Percentiles rank a stretch among this genome's conserved stretches.
Evolutionary conservation across 495 filamentous ascomycete species (phyloP).

Genomic region (Trichoderma reesei): DNA sequence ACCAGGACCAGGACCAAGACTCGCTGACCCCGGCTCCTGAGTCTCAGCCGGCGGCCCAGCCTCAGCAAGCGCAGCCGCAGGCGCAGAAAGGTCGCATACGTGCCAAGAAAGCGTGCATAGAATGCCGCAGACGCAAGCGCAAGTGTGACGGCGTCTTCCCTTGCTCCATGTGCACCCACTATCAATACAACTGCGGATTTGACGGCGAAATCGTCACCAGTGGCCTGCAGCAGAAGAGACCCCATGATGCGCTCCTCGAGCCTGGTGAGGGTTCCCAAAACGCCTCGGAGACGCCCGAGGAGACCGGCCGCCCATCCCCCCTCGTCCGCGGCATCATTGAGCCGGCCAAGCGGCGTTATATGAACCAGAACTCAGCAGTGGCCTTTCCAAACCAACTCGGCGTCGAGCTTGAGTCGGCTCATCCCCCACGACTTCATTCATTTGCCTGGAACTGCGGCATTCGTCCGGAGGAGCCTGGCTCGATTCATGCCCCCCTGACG

Average conservation of each 20-base stretch:
- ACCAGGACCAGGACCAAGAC: no score
- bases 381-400: slow-evolving; percentile 5
- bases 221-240: neutral
- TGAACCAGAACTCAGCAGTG: slow-evolving; percentile 1
- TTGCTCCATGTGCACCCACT: slow-evolving; percentile 4
- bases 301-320: neutral
- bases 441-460: slow-evolving; percentile 6
- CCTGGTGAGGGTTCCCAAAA: neutral
- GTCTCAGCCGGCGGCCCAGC: no score
- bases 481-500: neutral
- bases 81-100: neutral
- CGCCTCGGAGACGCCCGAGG: neutral
- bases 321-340: neutral
- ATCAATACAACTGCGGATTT: neutral
- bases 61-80: no score
- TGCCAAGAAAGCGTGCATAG: neutral
- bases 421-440: neutral
- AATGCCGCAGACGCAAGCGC: slow-evolving; percentile 8
- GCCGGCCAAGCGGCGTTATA: neutral
- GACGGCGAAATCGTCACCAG: neutral
- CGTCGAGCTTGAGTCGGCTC: neutral
- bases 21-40: no score
- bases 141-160: slow-evolving; percentile 7
- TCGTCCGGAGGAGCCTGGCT: neutral
- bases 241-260: neutral